phyloP scores from a whole-genome alignment of 208 protist genomes.

The Crithidia brevicula region DNA sequence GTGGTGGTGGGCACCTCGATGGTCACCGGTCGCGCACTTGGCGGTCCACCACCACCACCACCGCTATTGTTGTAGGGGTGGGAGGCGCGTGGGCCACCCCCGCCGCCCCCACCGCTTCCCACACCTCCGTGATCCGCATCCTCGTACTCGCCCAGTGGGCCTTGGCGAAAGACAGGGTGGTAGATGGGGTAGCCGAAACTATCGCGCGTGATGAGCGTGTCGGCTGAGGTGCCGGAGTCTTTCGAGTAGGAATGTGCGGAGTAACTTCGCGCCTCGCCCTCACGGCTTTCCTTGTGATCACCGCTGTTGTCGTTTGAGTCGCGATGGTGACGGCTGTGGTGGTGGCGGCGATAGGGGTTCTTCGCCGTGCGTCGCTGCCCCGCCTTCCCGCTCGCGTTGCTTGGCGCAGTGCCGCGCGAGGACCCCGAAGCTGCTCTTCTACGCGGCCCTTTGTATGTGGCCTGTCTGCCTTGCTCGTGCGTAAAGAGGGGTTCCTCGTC shows the following conservation, averaged over 20 bases:
- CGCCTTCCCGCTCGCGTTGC: too few relatives aligned
- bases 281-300: neutral
- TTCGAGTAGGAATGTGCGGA: neutral
- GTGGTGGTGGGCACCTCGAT: constrained; percentile 33
- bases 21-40: neutral
- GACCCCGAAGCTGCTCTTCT: too few relatives aligned
- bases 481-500: constrained; percentile 1
- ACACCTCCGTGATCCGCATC: neutral
- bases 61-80: too few relatives aligned
- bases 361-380: too few relatives aligned
- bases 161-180: constrained; percentile 26
- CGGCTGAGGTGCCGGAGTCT: neutral
- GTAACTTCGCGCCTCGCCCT: neutral
- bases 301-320: neutral
- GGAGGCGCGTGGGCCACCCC: neutral
- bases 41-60: neutral
- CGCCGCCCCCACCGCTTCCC: neutral
- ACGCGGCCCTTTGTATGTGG: too few relatives aligned
- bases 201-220: constrained; percentile 24
- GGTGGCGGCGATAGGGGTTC: neutral
- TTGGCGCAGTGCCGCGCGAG: too few relatives aligned
- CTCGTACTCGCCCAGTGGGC: constrained; percentile 6
- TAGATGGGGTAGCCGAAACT: constrained; percentile 30
- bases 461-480: neutral
- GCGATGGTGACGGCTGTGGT: neutral